These are phyloP conservation scores for Simplicillium sp. DNA, from an alignment of 2,329 filamentous ascomycete genomes.

Conservation along the genomic window DNA sequence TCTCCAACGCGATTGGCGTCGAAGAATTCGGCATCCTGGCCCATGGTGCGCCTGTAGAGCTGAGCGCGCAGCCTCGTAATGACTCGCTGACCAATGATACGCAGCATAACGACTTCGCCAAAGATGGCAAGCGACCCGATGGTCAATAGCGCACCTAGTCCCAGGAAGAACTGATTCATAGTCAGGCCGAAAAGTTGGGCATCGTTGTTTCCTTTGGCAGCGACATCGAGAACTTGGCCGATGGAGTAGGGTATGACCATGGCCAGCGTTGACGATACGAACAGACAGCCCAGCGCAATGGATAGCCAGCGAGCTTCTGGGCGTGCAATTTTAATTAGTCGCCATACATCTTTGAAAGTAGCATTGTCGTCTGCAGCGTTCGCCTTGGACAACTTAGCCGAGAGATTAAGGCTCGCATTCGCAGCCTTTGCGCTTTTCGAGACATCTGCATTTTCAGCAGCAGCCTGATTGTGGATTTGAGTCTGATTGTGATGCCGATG, in stretches of 20 bases:
- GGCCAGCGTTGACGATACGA: constrained; percentile 87
- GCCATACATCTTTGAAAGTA: constrained; percentile 68
- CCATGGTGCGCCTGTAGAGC: constrained; percentile 82
- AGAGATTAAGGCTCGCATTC: too few relatives aligned
- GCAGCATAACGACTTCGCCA: constrained; percentile 81
- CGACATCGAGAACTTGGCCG: constrained; percentile 87
- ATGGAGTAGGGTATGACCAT: constrained; percentile 97
- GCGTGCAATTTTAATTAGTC: constrained; percentile 78
- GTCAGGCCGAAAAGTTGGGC: constrained; percentile 73
- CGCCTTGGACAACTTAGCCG: constrained; percentile 66
- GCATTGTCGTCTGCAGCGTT: constrained; percentile 49
- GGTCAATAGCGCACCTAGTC: constrained; percentile 65
- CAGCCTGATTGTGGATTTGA: too few relatives aligned
- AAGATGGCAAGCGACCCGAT: constrained; percentile 87
- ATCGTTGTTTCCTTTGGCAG: constrained; percentile 63
- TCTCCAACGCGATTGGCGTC: constrained; percentile 96
- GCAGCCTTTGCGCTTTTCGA: too few relatives aligned
- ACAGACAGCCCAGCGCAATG: constrained; percentile 71
- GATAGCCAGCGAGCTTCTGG: constrained; percentile 73
- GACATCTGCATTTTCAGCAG: too few relatives aligned
- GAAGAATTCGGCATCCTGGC: constrained; percentile 97
- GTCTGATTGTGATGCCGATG: too few relatives aligned
- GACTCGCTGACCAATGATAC: constrained; percentile 91
- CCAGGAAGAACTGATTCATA: constrained; percentile 79
- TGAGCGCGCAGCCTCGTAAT: constrained; percentile 85